Evolutionary conservation across 805 yeast genomes (phyloP).

Genomic region (Yamadazyma endophytica): DNA sequence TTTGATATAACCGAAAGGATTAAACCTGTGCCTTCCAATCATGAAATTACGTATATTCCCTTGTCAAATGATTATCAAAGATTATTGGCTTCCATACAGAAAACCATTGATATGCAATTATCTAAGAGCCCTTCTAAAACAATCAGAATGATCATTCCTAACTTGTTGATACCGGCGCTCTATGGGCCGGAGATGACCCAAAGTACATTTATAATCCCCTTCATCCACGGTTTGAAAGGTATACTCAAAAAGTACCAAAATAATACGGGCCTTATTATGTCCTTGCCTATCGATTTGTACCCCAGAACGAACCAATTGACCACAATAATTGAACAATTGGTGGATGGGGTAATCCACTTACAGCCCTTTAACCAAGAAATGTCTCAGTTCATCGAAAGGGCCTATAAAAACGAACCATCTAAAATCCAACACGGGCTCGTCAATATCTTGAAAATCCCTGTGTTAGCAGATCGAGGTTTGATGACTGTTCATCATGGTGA

Average conservation of each 20-base stretch:
- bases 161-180: slow-evolving; percentile 73
- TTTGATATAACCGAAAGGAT: slow-evolving; percentile 76
- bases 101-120: slow-evolving; percentile 28
- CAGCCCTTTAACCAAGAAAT: slow-evolving; percentile 80
- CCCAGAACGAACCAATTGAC: slow-evolving; percentile 49
- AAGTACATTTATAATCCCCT: slow-evolving; percentile 50
- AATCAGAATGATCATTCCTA: slow-evolving; percentile 69
- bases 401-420: slow-evolving; percentile 67
- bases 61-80: slow-evolving; percentile 16
- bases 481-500: slow-evolving; percentile 76
- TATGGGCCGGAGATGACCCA: slow-evolving; percentile 51
- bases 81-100: slow-evolving; percentile 39
- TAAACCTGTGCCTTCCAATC: slow-evolving; percentile 58
- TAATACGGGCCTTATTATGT: slow-evolving; percentile 47
- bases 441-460: slow-evolving; percentile 69
- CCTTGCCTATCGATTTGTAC: slow-evolving; percentile 63
- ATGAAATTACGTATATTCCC: slow-evolving; percentile 59
- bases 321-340: slow-evolving; percentile 49
- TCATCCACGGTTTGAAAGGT: slow-evolving; percentile 56
- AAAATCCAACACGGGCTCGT: slow-evolving; percentile 84
- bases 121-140: slow-evolving; percentile 42
- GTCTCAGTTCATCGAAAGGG: slow-evolving; percentile 59
- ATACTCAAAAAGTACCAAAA: slow-evolving; percentile 44
- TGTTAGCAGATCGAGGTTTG: slow-evolving; percentile 68
- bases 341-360: slow-evolving; percentile 67